Evolutionary conservation across 805 yeast species (phyloP).

Genomic region (Lipomyces sp.): DNA sequence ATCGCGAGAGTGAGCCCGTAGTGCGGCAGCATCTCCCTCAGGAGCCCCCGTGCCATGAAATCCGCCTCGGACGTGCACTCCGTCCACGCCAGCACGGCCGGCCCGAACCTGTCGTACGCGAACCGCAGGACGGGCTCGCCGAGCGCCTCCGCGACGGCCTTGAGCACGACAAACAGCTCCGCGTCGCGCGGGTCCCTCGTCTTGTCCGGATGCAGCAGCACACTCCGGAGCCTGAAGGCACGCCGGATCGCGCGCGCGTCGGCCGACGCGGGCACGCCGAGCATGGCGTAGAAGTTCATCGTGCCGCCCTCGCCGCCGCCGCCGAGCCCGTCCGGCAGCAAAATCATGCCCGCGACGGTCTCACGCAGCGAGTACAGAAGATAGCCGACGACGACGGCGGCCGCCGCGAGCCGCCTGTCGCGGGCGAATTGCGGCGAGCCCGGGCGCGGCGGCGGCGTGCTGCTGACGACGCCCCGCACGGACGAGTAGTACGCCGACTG

Average conservation of each 20-base stretch:
- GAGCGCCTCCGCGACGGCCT: slow-evolving; percentile 72
- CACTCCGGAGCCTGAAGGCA: slow-evolving; percentile 30
- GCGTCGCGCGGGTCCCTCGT: slow-evolving; percentile 14
- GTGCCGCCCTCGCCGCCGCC: too few relatives aligned
- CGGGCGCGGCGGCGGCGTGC: slow-evolving; percentile 8
- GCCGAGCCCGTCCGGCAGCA: too few relatives aligned
- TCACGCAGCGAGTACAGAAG: slow-evolving; percentile 28
- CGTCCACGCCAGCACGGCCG: slow-evolving; percentile 61
- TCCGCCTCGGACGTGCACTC: slow-evolving; percentile 12
- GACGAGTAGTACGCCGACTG: slow-evolving; percentile 29
- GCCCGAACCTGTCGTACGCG: slow-evolving; percentile 80
- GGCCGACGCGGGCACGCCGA: slow-evolving; percentile 29
- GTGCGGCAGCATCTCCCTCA: slow-evolving; percentile 2
- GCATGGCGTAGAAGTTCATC: slow-evolving; percentile 30
- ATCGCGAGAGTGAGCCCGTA: slow-evolving; percentile 24
- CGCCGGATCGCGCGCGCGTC: slow-evolving; percentile 25
- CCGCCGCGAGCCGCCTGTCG: slow-evolving; percentile 20
- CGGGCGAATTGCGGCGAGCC: slow-evolving; percentile 11
- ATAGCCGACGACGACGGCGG: slow-evolving; percentile 26
- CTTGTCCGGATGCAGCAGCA: slow-evolving; percentile 40
- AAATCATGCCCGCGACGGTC: slow-evolving; percentile 26
- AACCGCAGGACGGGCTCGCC: slow-evolving; percentile 74
- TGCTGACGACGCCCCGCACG: not conserved
- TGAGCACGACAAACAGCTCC: slow-evolving; percentile 49
- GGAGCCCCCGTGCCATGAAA: slow-evolving; percentile 13